Evolutionary conservation across 306 rosid species (phyloP), one percentile per base, ranked within the genome.

Genomic region (Acacia crassicarpa): DNA sequence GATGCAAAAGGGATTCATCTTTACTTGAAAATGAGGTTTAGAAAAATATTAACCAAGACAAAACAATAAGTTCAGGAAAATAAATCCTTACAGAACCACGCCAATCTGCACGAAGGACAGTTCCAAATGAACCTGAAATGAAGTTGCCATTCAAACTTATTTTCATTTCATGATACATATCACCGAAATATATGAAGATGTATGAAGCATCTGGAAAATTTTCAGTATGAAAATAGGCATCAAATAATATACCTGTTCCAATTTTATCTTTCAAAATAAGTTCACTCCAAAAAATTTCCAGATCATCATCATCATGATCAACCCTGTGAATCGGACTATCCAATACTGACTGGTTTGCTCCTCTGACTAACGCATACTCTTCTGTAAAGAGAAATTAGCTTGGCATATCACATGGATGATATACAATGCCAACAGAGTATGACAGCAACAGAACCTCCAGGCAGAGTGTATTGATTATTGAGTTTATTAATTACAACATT

Each of bases 21-120:
- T 54, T 17, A 53, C 23, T 49, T 51, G 17, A 54, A 20, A 23
- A 54, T 20, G 62, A 54, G n/a, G 62, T 54, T 54, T 22, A 10
- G 65, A 2, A 8, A 58, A 58, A 58, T 45, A 53, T 61, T 8
- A 10, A 17, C 19, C 46, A 81, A 70, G 43, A 20, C 23, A 17
- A 38, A 38, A 17, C 8, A 65, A 48, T 43, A 15, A 61, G 19
- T 9, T 25, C 6, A 71, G 78, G 72, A 54, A 46, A 76, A 48
- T 14, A 81, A 67, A 82, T 80, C 81, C 95, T 91, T 92, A 95
- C 99, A 10, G 91, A 95, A 82, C 98, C 97, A 85, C 88, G 94
- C 99, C 99, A 95, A 78, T 93, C 97, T 13, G 99, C 99, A 35
- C 87, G 94, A 82, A 89, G 92, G 76, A 95, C 99, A 66, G 94